These are phyloP conservation scores for Eucalyptus tenuipes DNA, from an alignment of 345 rosid species.

Conservation along the genomic window DNA sequence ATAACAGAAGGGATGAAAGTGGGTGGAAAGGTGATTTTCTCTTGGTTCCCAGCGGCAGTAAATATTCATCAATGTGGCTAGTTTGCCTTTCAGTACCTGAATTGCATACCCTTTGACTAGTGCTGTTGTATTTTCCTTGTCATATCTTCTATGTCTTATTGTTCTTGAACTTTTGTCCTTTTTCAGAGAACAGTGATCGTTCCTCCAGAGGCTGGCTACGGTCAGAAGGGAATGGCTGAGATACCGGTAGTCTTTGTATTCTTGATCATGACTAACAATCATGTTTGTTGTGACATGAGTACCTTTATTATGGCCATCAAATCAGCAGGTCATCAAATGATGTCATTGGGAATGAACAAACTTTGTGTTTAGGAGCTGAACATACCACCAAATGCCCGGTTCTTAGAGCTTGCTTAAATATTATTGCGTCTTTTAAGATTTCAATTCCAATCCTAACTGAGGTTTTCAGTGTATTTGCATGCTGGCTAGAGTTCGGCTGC, in stretches of 20 bases:
- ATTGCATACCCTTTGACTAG: background rate
- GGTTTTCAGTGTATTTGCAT: background rate
- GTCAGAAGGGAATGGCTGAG: conserved; percentile 80
- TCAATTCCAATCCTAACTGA: background rate
- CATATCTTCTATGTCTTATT: background rate
- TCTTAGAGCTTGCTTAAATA: background rate
- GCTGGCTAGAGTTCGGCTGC: background rate
- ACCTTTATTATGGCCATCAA: no score
- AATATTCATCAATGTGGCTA: background rate
- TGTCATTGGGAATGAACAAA: background rate
- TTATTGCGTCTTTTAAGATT: background rate
- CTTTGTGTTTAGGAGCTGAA: background rate
- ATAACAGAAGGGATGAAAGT: no score
- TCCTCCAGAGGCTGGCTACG: conserved; percentile 80
- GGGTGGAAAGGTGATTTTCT: no score
- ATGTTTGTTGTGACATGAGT: no score
- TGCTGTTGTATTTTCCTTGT: background rate
- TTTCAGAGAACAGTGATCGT: conserved; percentile 81
- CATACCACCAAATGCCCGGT: background rate
- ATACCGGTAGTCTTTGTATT: conserved; percentile 44
- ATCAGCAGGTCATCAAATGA: no score
- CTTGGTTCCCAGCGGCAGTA: no score
- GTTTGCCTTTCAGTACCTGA: background rate
- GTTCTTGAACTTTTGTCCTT: background rate
- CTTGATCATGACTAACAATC: background rate